A percentile compares a stretch with the other conserved stretches of the same genome.
Conservation (phyloP, 495 filamentous ascomycete genomes). For the Lindgomyces ingoldianus region DNA sequence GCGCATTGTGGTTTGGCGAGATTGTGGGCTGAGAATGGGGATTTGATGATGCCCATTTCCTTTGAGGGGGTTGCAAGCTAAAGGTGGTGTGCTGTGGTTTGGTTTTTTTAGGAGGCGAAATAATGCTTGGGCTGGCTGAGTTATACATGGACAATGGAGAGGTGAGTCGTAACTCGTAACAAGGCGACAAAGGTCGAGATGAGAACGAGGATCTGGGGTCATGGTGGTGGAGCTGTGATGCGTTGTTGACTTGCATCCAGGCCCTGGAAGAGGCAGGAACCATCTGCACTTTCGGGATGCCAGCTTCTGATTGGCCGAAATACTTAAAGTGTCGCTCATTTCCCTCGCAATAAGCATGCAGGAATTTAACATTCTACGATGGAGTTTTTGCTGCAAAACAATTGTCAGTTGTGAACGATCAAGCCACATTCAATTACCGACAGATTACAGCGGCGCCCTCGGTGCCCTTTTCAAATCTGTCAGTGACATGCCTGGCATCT, state of each 20-base stretch:
- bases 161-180: too few species aligned
- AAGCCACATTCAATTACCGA: constrained; percentile 22
- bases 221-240: too few species aligned
- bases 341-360: not conserved
- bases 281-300: too few species aligned
- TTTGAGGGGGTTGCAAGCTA: too few species aligned
- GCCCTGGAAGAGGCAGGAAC: too few species aligned
- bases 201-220: too few species aligned
- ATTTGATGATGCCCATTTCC: not conserved
- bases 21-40: not conserved
- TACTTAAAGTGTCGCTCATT: not conserved
- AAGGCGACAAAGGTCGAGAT: too few species aligned
- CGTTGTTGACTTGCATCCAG: too few species aligned
- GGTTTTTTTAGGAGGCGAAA: not conserved
- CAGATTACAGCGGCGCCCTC: constrained; percentile 16
- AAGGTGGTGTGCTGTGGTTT: too few species aligned
- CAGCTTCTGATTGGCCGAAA: not conserved
- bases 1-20: not conserved
- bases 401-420: not conserved
- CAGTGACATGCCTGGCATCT: not conserved
- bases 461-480: not conserved
- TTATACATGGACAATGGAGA: not conserved
- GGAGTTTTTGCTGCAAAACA: constrained; percentile 8
- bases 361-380: not conserved
- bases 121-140: not conserved